A percentile compares a stretch with the other conserved stretches of the same genome.
These are phyloP conservation scores for Zopfia rhizophila DNA, from an alignment of 2,329 filamentous ascomycete genomes.

Conservation along the genomic window DNA sequence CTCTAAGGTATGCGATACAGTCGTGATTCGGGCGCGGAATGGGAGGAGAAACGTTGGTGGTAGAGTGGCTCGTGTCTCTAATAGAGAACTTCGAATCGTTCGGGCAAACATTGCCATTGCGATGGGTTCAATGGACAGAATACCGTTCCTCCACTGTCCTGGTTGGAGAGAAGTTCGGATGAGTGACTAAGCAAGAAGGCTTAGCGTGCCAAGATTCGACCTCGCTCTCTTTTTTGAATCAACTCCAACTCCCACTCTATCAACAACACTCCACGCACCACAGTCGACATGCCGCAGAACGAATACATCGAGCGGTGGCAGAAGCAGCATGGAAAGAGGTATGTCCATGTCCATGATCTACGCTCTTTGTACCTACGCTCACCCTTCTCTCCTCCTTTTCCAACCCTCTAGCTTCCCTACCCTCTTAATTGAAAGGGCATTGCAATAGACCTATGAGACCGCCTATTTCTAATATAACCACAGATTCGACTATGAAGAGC, in stretches of 20 bases:
- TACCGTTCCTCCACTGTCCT: conserved; percentile 18
- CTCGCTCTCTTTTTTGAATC: conserved; percentile 3
- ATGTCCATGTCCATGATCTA: not conserved
- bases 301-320: conserved; percentile 80
- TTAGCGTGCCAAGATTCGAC: conserved; percentile 25
- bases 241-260: no score
- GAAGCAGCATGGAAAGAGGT: conserved; percentile 63
- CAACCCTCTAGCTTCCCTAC: no score
- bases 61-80: conserved; percentile 67
- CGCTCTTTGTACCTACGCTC: not conserved
- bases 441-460: not conserved
- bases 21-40: conserved; percentile 59
- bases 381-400: conserved; percentile 5
- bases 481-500: conserved; percentile 85
- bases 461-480: no score
- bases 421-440: no score
- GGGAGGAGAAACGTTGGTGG: conserved; percentile 65
- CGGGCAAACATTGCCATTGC: conserved; percentile 57
- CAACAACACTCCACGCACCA: conserved; percentile 2
- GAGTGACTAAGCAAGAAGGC: conserved; percentile 26
- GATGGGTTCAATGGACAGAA: conserved; percentile 13
- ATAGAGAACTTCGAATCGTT: conserved; percentile 70
- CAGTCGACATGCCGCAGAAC: conserved; percentile 75
- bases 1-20: conserved; percentile 52
- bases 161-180: conserved; percentile 17